Percentiles rank a stretch among this genome's conserved stretches.
phyloP scores from a whole-genome alignment of 2,329 filamentous ascomycete genomes.

The Fusarium decemcellulare region DNA sequence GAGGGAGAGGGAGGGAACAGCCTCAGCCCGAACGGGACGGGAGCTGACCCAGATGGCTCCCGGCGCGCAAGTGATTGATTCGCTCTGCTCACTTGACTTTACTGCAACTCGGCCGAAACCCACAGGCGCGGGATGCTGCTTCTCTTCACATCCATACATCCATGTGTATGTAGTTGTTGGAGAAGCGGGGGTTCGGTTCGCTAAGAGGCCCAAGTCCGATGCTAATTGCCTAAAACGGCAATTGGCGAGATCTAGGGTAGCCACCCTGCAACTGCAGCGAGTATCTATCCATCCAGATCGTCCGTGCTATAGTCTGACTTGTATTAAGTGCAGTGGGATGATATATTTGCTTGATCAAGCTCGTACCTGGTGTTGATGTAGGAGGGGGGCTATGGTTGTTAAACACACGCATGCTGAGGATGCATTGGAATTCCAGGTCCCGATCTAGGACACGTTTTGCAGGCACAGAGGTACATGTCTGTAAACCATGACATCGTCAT shows the following conservation, averaged over 20 bases:
- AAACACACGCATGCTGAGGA: no score
- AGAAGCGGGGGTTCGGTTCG: not conserved
- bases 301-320: no score
- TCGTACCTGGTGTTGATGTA: no score
- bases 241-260: slow-evolving; percentile 32
- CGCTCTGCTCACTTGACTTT: not conserved
- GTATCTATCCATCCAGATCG: no score
- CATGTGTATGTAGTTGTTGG: not conserved
- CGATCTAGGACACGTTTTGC: no score
- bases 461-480: no score
- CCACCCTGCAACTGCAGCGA: no score
- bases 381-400: no score
- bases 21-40: slow-evolving; percentile 4
- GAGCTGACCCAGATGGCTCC: slow-evolving; percentile 1
- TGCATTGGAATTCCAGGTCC: no score
- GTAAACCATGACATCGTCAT: no score
- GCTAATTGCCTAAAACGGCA: slow-evolving; percentile 25
- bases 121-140: not conserved
- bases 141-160: slow-evolving; percentile 19
- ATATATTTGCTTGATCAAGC: no score
- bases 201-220: not conserved
- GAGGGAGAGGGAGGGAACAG: not conserved
- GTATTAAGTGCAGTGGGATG: no score
- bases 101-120: not conserved
- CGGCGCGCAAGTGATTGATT: not conserved